Base-by-base conservation (phyloP, 129 eudicot genomes). In the Artemisia tridentata region DNA sequence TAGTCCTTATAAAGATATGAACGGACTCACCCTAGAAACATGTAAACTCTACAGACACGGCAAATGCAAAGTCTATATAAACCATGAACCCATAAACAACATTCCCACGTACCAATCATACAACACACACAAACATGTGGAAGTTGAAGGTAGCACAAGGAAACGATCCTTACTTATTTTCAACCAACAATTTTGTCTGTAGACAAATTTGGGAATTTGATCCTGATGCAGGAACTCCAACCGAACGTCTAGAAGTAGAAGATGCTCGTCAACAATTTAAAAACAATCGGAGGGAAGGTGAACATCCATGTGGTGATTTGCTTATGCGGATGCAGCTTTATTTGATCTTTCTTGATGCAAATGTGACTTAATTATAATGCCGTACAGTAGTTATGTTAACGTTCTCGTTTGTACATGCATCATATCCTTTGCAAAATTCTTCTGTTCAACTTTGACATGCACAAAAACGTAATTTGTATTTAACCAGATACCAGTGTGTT, bases 161-260 rank as follows among this genome's bases (percentile, higher is more conserved):
- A 6, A 54, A 82, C 17, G 87, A 85, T 18, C 89, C 92, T 16
- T 86, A 86, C 68, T 61, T 89, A 56, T 89, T 79, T 71, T 81
- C 83, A 78, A 89, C 92, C 31, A 86, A 89, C 78, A 86, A 84
- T 50, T 89, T 79, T 54, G 88, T 86, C 16, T 89, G 96, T 16
- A 67, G 89, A 47, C 96, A 89, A 63, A 83, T 80, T 48, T 88
- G 96, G 96, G 96, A 83, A 65, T 88, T 58, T n/a, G 96, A 83
- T 41, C 87, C 87, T 3, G 62, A 79, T 34, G 92, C 72, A 2
- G 96, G 91, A 11, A 81, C 86, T 2, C 81, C 62, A 0, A 81
- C 68, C 38, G 89, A 89, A 43, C 75, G 84, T 20, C 75, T 69
- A 49, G 75, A 74, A 41, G 81, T 86, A 8, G 81, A 89, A 68